Evolutionary conservation across 306 rosid species (phyloP).

Genomic region (Glycine soja): DNA sequence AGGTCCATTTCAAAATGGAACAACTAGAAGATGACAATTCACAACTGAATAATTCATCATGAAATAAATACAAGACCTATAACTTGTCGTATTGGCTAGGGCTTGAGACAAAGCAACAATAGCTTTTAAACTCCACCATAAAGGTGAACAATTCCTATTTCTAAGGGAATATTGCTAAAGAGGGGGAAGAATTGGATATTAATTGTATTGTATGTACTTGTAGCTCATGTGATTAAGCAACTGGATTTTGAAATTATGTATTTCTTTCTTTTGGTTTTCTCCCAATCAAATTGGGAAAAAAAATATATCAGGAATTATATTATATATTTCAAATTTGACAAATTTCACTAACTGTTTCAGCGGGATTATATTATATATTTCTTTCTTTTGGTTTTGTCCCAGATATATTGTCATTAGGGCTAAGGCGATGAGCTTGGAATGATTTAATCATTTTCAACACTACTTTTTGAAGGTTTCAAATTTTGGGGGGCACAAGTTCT

Average conservation of each 20-base stretch:
- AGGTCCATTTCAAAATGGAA: slow-evolving; percentile 23
- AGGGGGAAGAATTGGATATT: background rate
- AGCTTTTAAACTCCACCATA: slow-evolving; percentile 8
- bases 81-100: slow-evolving; percentile 28
- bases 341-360: background rate
- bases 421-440: too few relatives aligned
- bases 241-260: slow-evolving; percentile 8
- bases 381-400: too few relatives aligned
- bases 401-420: too few relatives aligned
- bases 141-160: slow-evolving; percentile 11
- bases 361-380: too few relatives aligned
- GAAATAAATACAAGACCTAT: slow-evolving; percentile 16
- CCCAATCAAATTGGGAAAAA: background rate
- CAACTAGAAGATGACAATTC: slow-evolving; percentile 32
- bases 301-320: background rate
- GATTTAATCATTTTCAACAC: too few relatives aligned
- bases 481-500: too few relatives aligned
- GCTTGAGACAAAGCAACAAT: slow-evolving; percentile 33
- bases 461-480: too few relatives aligned
- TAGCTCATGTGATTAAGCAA: background rate
- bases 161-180: background rate
- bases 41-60: slow-evolving; percentile 37
- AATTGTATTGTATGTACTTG: background rate
- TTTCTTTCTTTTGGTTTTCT: background rate
- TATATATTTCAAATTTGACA: background rate